Conservation (phyloP, 1,139 yeast species). For the Yamadazyma buinensis region DNA sequence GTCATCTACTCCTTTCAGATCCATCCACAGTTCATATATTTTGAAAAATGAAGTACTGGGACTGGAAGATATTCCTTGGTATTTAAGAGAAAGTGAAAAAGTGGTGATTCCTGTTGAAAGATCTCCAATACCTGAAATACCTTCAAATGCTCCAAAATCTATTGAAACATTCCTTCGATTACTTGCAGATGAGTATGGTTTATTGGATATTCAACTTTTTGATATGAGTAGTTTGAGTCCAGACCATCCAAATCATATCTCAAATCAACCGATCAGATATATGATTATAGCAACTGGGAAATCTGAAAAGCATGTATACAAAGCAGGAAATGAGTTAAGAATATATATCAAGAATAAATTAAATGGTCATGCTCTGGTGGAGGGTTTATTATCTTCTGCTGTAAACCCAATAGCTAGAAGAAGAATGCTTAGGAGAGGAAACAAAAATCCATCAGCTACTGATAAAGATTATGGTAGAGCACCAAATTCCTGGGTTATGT, state of each 20-base stretch:
- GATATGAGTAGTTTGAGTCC: slow-evolving; percentile 38
- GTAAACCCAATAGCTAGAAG: slow-evolving; percentile 57
- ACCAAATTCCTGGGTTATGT: slow-evolving; percentile 77
- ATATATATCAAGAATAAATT: slow-evolving; percentile 31
- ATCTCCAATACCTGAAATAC: slow-evolving; percentile 46
- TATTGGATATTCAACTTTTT: slow-evolving; percentile 56
- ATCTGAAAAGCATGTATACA: slow-evolving; percentile 70
- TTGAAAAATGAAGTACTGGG: no score
- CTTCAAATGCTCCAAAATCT: slow-evolving; percentile 51
- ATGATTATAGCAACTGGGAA: slow-evolving; percentile 76
- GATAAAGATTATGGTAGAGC: slow-evolving; percentile 54
- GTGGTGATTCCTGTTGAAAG: slow-evolving; percentile 25
- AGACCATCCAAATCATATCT: slow-evolving; percentile 37
- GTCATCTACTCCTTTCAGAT: no score
- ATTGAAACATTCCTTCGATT: slow-evolving; percentile 43
- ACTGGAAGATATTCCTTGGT: slow-evolving; percentile 56
- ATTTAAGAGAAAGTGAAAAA: slow-evolving; percentile 49
- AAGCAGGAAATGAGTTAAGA: slow-evolving; percentile 60
- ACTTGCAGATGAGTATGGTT: slow-evolving; percentile 59
- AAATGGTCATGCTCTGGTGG: slow-evolving; percentile 47
- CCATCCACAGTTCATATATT: no score
- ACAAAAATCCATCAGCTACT: slow-evolving; percentile 51
- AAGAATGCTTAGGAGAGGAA: slow-evolving; percentile 57
- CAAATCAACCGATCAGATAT: slow-evolving; percentile 36
- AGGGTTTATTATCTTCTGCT: slow-evolving; percentile 68